Percentiles rank a stretch among this genome's conserved stretches.
These are phyloP conservation scores for Fabrea salina DNA, from an alignment of 169 alveolate genomes.

Conservation along the genomic window DNA sequence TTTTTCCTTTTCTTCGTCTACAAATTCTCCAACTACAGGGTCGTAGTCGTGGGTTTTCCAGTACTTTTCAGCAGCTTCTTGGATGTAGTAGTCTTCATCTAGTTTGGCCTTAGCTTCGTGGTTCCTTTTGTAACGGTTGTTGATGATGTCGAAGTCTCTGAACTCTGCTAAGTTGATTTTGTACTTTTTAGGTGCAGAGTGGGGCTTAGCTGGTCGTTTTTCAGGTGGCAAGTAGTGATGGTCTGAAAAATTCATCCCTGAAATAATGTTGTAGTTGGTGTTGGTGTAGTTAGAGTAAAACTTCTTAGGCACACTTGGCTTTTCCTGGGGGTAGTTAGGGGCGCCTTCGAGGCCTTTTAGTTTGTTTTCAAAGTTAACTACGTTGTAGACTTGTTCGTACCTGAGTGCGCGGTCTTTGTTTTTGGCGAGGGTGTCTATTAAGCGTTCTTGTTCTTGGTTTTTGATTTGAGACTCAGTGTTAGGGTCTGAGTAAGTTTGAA, in stretches of 20 bases:
- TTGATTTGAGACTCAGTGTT: constrained; percentile 34
- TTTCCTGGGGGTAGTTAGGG: constrained; percentile 64
- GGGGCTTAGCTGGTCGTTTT: constrained; percentile 47
- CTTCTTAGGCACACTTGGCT: constrained; percentile 39
- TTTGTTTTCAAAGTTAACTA: constrained; percentile 59
- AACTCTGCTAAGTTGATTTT: constrained; percentile 4
- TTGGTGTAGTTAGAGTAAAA: constrained; percentile 39
- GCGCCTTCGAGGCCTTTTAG: constrained; percentile 59
- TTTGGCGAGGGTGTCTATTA: constrained; percentile 47
- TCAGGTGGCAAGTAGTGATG: constrained; percentile 61
- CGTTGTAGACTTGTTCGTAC: constrained; percentile 62
- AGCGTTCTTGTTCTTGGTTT: constrained; percentile 37
- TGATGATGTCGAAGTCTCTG: constrained; percentile 41
- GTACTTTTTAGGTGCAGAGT: constrained; percentile 30
- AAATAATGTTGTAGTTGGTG: constrained; percentile 50
- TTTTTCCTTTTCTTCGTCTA: constrained; percentile 39
- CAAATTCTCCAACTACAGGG: background rate
- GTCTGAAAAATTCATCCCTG: constrained; percentile 39
- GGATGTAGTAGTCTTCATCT: background rate
- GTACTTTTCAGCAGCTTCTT: constrained; percentile 27
- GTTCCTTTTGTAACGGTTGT: constrained; percentile 19
- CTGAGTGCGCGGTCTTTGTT: constrained; percentile 63
- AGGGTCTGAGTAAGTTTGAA: constrained; percentile 41
- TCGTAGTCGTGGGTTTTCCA: constrained; percentile 39
- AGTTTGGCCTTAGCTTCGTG: constrained; percentile 32